phyloP scores from a whole-genome alignment of 2,329 filamentous ascomycete genomes.

The Fusarium pseudonygamai region DNA sequence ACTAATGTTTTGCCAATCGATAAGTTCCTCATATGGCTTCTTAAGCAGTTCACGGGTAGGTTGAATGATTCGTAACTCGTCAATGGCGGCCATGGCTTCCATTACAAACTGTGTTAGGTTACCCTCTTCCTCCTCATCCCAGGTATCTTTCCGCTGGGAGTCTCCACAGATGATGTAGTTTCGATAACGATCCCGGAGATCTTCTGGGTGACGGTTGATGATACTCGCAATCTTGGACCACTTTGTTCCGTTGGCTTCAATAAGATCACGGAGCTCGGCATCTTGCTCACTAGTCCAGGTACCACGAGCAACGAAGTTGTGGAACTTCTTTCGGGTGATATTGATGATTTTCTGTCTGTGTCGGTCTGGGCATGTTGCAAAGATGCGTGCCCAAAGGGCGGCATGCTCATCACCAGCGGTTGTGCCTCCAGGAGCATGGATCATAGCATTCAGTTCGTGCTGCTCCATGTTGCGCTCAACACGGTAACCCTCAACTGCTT shows the following conservation, averaged over 20 bases:
- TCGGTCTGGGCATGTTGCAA: constrained; percentile 58
- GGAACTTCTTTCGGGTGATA: constrained; percentile 69
- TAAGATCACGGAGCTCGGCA: constrained; percentile 48
- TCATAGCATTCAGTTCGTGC: constrained; percentile 58
- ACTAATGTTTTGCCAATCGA: constrained; percentile 74
- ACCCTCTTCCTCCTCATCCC: constrained; percentile 69
- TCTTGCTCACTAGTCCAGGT: constrained; percentile 53
- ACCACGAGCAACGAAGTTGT: constrained; percentile 69
- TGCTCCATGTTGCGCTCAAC: constrained; percentile 55
- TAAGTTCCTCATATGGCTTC: constrained; percentile 60
- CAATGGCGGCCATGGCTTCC: constrained; percentile 60
- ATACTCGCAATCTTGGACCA: constrained; percentile 71
- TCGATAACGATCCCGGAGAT: constrained; percentile 75
- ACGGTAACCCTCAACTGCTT: constrained; percentile 56
- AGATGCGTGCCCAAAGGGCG: constrained; percentile 62
- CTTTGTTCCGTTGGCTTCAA: constrained; percentile 54
- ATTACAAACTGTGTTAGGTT: constrained; percentile 62
- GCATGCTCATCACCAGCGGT: constrained; percentile 49
- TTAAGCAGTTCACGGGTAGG: constrained; percentile 46
- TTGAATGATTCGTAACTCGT: constrained; percentile 49
- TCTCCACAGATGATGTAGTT: constrained; percentile 71
- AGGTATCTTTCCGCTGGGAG: constrained; percentile 61
- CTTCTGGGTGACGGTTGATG: constrained; percentile 71
- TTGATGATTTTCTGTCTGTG: constrained; percentile 64
- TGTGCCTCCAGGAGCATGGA: constrained; percentile 50